Conservation (phyloP, 2,329 filamentous ascomycete genomes). For the Trichoderma afroharzianum region DNA sequence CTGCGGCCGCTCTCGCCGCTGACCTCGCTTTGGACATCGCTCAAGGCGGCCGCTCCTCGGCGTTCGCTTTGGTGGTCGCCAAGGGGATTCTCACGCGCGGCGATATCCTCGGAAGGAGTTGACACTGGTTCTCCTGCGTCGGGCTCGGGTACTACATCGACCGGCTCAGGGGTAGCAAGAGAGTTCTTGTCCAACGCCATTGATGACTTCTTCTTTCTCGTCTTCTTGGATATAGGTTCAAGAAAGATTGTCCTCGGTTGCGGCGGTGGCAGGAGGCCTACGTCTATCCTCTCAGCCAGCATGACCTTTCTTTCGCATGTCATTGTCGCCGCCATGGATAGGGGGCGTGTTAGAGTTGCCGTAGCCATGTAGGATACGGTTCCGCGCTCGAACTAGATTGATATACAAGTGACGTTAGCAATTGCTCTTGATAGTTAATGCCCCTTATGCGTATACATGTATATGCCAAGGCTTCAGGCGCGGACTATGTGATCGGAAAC, state of each 20-base stretch:
- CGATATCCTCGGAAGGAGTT: not conserved
- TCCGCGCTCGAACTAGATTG: conserved; percentile 81
- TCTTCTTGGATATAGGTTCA: conserved; percentile 74
- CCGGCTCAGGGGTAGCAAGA: conserved; percentile 40
- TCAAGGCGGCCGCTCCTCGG: conserved; percentile 43
- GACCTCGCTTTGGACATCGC: conserved; percentile 62
- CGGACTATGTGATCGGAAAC: conserved; percentile 32
- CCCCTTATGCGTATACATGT: not conserved
- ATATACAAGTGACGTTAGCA: conserved; percentile 13
- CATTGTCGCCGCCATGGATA: conserved; percentile 74
- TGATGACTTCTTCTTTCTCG: conserved; percentile 57
- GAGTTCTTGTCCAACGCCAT: conserved; percentile 41
- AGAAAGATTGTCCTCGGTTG: conserved; percentile 80
- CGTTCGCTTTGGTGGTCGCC: conserved; percentile 30
- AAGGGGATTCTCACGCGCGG: conserved; percentile 34
- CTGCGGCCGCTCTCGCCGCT: conserved; percentile 69
- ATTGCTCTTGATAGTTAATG: not conserved
- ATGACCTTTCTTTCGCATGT: conserved; percentile 79
- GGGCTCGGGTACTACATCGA: conserved; percentile 34
- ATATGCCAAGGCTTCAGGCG: not conserved
- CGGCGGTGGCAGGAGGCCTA: conserved; percentile 69
- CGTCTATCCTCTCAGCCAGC: conserved; percentile 78
- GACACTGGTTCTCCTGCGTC: conserved; percentile 35
- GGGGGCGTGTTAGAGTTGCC: conserved; percentile 84
- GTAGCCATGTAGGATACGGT: conserved; percentile 90